Evolutionary conservation across 2,329 filamentous ascomycete genomes (phyloP), one percentile per base, ranked within the genome.

Genomic region (Exophiala calicioides): DNA sequence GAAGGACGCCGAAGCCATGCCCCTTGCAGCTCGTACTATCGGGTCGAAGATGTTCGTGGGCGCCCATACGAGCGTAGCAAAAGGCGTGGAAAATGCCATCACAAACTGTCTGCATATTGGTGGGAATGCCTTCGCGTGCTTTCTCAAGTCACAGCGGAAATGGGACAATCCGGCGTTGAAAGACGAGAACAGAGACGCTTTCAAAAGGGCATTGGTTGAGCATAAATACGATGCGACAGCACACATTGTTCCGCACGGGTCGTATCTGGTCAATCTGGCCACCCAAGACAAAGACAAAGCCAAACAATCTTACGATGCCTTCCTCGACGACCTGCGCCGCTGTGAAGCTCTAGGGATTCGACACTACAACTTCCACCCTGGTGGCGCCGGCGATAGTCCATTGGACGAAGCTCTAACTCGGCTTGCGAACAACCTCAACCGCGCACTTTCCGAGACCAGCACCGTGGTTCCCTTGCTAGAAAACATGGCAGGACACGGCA

Each of bases 361-460:
- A 52, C 77, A 96, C n/a, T 98, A 97, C 74, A 98, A 98, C 69
- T 97, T 98, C 71, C 93, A 98, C 64, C 93, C 93, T 0, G 93
- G 93, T 15, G 90, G 85, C 47, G 85, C 85, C 1, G 86, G 85
- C 46, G 82, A 84, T 35, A 78, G 79, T 24, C 75, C 79, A 3
- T 80, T 85, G 26, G 72, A 76, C 1, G 83, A 81, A 15, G 90
- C 90, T 3, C 84, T 95, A 47, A 74, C 70, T 10, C 82, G 93
- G 29, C 88, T 98, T 38, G 90, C 93, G 1, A 73, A 77, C 31
- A 86, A 90, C 60, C 77, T 98, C 38, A 96, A 95, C 64, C 79
- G 78, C 48, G 86, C 90, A 0, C 88, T 97, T 62, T 75, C 77
- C 44, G 87, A 85, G 47, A 95, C 88, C 0, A 78, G 75, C 30